Conservation (phyloP, 2,329 filamentous ascomycete genomes). For the Aspergillus candidus region DNA sequence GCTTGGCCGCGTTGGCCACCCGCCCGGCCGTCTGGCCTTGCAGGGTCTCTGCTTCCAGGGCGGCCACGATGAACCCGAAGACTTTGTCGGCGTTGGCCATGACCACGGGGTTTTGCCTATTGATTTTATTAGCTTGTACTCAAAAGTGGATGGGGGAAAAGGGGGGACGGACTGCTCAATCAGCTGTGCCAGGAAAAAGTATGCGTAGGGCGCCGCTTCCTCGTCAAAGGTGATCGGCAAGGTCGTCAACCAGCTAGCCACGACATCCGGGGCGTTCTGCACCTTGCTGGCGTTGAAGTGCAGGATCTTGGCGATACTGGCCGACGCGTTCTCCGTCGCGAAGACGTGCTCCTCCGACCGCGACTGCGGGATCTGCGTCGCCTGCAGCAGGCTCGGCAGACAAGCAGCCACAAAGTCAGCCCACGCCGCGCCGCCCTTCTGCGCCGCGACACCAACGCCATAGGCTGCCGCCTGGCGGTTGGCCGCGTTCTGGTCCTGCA, state of each 20-base stretch:
- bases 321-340: constrained; percentile 94
- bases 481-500: constrained; percentile 77
- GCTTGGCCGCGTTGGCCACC: constrained; percentile 71
- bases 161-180: constrained; percentile 99
- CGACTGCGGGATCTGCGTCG: constrained; percentile 72
- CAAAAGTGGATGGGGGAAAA: too few species aligned
- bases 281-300: constrained; percentile 80
- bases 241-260: constrained; percentile 82
- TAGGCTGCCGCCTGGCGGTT: constrained; percentile 96
- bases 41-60: constrained; percentile 83
- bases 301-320: constrained; percentile 92
- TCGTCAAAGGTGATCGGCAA: constrained; percentile 91
- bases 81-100: constrained; percentile 70
- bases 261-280: constrained; percentile 66
- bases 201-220: constrained; percentile 93
- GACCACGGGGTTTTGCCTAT: constrained; percentile 78
- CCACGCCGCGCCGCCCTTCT: constrained; percentile 83
- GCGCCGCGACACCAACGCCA: constrained; percentile 89
- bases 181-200: constrained; percentile 81
- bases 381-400: constrained; percentile 76
- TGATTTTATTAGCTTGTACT: constrained; percentile 1
- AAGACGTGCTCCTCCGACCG: constrained; percentile 91
- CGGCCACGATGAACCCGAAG: constrained; percentile 79
- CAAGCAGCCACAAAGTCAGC: constrained; percentile 77
- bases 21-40: constrained; percentile 74